phyloP scores from a whole-genome alignment of 495 filamentous ascomycete species.

The Lentithecium fluviatile region DNA sequence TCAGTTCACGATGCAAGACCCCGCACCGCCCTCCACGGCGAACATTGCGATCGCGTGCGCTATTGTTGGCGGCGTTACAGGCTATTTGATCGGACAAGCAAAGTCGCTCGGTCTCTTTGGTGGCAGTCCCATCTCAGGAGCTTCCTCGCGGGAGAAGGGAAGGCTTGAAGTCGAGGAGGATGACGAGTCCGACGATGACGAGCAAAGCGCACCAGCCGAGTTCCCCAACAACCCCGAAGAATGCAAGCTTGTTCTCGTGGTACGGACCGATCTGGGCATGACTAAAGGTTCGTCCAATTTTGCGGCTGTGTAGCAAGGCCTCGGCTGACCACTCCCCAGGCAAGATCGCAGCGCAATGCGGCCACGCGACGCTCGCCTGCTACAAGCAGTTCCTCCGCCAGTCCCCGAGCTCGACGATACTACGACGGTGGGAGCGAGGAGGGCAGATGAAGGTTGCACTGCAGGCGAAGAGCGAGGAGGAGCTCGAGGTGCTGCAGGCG shows the following conservation, averaged over 20 bases:
- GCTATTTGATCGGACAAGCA: slow-evolving; percentile 47
- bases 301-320: neutral
- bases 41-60: slow-evolving; percentile 44
- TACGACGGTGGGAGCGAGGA: slow-evolving; percentile 75
- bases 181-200: slow-evolving; percentile 35
- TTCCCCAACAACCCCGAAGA: slow-evolving; percentile 61
- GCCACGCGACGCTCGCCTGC: slow-evolving; percentile 94
- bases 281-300: slow-evolving; percentile 68
- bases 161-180: slow-evolving; percentile 22
- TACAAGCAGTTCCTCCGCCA: slow-evolving; percentile 77
- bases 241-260: slow-evolving; percentile 91
- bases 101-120: slow-evolving; percentile 45
- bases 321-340: slow-evolving; percentile 51
- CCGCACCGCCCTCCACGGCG: slow-evolving; percentile 31
- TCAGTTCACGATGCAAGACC: too few species aligned
- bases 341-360: slow-evolving; percentile 95
- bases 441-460: slow-evolving; percentile 93
- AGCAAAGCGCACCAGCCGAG: slow-evolving; percentile 37
- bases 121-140: slow-evolving; percentile 11
- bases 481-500: slow-evolving; percentile 71
- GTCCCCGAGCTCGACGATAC: slow-evolving; percentile 59
- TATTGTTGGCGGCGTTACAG: slow-evolving; percentile 42
- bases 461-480: slow-evolving; percentile 78
- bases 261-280: slow-evolving; percentile 93
- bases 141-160: neutral